Base-by-base conservation (phyloP, 2,329 filamentous ascomycete species). In the Fusarium albosuccineum region DNA sequence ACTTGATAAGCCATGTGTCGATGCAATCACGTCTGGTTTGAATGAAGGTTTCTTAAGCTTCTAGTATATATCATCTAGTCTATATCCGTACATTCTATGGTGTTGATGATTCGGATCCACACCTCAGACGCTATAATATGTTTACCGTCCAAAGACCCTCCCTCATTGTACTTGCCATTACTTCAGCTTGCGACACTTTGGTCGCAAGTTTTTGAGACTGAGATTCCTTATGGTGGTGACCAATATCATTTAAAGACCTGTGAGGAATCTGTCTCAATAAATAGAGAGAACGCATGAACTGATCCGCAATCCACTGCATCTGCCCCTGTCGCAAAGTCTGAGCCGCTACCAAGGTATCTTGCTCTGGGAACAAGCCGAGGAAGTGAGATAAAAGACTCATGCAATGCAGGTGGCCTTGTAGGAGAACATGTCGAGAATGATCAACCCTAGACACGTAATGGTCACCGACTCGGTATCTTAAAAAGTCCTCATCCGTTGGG, bases 361-460 rank as follows among this genome's bases (percentile, higher is more conserved):
- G 30, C 33, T 40, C 33, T 9, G 36, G 30, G 11, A 46, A 50
- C 11, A 60, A 29, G 0, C 49, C n/a, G 5, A 60, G 16, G 1
- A 58, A 16, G 2, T 57, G 27, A 6, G 63, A 53, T 7, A 67
- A 9, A 2, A 67, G 17, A 3, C 57, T 65, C 4, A 65, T 40
- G 3, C 48, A 33, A 14, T 66, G 66, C 0, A 67, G 26, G 0
- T 57, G 41, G 0, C 67, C 67, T 7, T 69, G 63, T 0, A 69
- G 44, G 0, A 27, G 13, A 2, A 67, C 45, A 6, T 70, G 66
- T 0, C 66, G 54, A 17, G 27, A 45, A 27, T 70, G 67, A 27
- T 70, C 66, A 6, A 51, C 2, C 9, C 39, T 55, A 0, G 60
- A 67, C 1, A 60, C 55, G 14, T 60, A 57, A 1, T 64, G 37